Conservation (phyloP, 2,329 filamentous ascomycete genomes). For the Phialemonium atrogriseum region DNA sequence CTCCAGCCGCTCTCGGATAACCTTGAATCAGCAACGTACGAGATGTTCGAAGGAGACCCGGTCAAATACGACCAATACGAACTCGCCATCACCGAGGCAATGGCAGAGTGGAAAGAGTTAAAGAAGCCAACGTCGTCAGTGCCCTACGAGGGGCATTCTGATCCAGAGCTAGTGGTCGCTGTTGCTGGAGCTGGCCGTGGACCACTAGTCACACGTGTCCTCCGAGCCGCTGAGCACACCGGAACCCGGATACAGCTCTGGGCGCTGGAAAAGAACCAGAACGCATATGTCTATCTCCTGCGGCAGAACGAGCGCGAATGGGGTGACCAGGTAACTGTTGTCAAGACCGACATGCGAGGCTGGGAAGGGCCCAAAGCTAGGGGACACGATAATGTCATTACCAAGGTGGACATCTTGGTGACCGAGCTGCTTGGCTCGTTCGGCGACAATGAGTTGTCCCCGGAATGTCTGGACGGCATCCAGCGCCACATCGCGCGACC, state of each 20-base stretch:
- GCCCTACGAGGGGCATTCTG: constrained; percentile 8
- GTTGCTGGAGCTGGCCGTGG: constrained; percentile 92
- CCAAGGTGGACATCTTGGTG: constrained; percentile 81
- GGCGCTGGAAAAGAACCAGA: constrained; percentile 97
- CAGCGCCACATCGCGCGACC: constrained; percentile 74
- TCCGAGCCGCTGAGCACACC: constrained; percentile 69
- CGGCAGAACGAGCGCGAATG: constrained; percentile 79
- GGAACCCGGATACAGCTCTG: constrained; percentile 77
- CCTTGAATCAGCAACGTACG: constrained; percentile 92
- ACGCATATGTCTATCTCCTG: constrained; percentile 88
- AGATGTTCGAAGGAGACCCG: constrained; percentile 96
- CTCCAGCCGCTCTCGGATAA: constrained; percentile 94
- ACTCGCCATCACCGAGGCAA: constrained; percentile 68
- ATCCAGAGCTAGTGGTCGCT: constrained; percentile 60
- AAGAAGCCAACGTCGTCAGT: constrained; percentile 66
- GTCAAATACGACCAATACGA: constrained; percentile 98
- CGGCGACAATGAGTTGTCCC: constrained; percentile 88
- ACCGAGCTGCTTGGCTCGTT: constrained; percentile 94
- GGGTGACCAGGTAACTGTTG: constrained; percentile 71
- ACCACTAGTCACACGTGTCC: constrained; percentile 78
- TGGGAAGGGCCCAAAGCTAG: constrained; percentile 73
- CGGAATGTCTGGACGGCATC: constrained; percentile 92
- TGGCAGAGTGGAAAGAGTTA: constrained; percentile 68
- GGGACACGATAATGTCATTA: constrained; percentile 31
- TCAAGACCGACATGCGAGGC: constrained; percentile 94